Conservation (phyloP, 805 yeast species). For the Kluyveromyces wickerhamii region DNA sequence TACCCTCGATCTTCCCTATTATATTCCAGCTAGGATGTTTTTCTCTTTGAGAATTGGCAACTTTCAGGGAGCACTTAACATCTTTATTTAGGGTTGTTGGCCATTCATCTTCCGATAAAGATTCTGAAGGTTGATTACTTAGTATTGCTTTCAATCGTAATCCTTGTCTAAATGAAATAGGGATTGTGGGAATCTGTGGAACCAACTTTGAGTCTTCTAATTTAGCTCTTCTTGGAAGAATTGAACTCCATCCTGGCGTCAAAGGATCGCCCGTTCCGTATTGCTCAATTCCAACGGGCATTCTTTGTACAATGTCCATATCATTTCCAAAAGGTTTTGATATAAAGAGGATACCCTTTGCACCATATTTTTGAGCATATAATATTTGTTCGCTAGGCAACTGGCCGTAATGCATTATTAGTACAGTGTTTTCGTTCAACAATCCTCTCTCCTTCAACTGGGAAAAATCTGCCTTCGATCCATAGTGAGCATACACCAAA, state of each 20-base stretch:
- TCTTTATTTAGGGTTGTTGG: slow-evolving; percentile 18
- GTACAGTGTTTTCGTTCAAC: slow-evolving; percentile 40
- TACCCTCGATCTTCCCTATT: slow-evolving; percentile 66
- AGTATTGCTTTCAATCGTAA: slow-evolving; percentile 29
- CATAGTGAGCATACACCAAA: slow-evolving; percentile 60
- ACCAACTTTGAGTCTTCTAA: slow-evolving; percentile 44
- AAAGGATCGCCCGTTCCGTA: slow-evolving; percentile 69
- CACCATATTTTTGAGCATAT: slow-evolving; percentile 50
- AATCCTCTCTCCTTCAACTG: slow-evolving; percentile 33
- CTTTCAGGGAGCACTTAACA: slow-evolving; percentile 24
- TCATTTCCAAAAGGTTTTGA: slow-evolving; percentile 35
- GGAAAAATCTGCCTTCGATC: slow-evolving; percentile 47
- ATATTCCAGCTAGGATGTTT: slow-evolving; percentile 73
- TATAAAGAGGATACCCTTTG: slow-evolving; percentile 62
- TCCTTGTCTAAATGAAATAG: slow-evolving; percentile 72
- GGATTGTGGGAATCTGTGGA: slow-evolving; percentile 68
- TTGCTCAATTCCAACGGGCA: slow-evolving; percentile 51
- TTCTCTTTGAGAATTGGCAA: slow-evolving; percentile 39
- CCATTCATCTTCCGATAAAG: slow-evolving; percentile 16
- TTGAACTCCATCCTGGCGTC: slow-evolving; percentile 66
- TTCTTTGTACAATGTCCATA: slow-evolving; percentile 28
- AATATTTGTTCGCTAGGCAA: slow-evolving; percentile 44
- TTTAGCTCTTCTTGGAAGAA: slow-evolving; percentile 32
- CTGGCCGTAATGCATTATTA: slow-evolving; percentile 53
- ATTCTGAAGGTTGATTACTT: slow-evolving; percentile 18